Percentiles rank a stretch among this genome's conserved stretches.
Evolutionary conservation across 306 rosid species (phyloP).

Genomic region (Quercus parvula): DNA sequence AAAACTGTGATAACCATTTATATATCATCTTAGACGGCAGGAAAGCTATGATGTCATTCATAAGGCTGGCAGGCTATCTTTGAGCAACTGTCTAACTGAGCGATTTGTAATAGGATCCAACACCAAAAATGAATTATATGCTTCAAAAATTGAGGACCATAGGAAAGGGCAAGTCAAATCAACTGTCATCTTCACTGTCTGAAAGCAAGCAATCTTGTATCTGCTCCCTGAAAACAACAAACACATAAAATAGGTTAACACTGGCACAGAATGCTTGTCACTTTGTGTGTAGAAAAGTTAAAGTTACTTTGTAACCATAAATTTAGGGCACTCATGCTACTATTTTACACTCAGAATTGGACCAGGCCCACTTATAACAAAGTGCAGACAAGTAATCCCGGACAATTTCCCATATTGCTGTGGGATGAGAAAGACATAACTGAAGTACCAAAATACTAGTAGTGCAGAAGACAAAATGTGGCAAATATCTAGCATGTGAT

Average conservation of each 20-base stretch:
- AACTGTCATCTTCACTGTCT: constrained; percentile 64
- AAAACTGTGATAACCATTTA: not conserved
- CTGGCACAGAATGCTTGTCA: not conserved
- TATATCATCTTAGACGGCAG: not conserved
- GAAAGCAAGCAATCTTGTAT: constrained; percentile 82
- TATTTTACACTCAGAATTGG: not conserved
- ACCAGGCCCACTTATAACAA: no score
- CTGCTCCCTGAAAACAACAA: constrained; percentile 69
- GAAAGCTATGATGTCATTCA: not conserved
- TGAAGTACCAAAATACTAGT: not conserved
- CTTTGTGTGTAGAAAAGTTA: not conserved
- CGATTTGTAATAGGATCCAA: not conserved
- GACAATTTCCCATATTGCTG: not conserved
- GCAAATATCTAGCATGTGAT: not conserved
- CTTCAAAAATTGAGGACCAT: constrained; percentile 6
- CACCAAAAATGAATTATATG: not conserved
- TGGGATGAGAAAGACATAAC: not conserved
- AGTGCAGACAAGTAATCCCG: no score
- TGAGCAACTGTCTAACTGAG: not conserved
- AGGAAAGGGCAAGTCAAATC: constrained; percentile 4
- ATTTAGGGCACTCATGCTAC: not conserved
- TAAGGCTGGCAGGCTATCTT: not conserved
- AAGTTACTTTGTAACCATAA: not conserved
- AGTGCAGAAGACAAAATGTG: not conserved
- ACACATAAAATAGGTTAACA: not conserved